Percentiles rank a stretch among this genome's conserved stretches.
phyloP scores from a whole-genome alignment of 352 stramenopile genomes.

The Discostella stelligera region DNA sequence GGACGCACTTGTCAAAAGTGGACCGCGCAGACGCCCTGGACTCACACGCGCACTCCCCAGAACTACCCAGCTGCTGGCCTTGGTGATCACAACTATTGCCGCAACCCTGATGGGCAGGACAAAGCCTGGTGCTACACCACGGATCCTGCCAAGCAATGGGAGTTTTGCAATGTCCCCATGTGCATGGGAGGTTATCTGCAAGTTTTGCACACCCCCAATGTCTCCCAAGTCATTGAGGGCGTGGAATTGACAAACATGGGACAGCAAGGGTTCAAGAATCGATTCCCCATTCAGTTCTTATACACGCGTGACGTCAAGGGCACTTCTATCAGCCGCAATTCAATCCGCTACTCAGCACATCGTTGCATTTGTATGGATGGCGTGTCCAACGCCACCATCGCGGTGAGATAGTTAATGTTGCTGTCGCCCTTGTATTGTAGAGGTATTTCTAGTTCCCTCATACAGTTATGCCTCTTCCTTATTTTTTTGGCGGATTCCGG shows the following conservation, averaged over 20 bases:
- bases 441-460: neutral
- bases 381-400: slow-evolving; percentile 44
- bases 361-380: slow-evolving; percentile 57
- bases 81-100: slow-evolving; percentile 39
- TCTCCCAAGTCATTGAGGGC: slow-evolving; percentile 52
- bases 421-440: neutral
- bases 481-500: neutral
- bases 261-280: slow-evolving; percentile 44
- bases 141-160: slow-evolving; percentile 12
- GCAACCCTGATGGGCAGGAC: slow-evolving; percentile 27
- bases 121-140: slow-evolving; percentile 38
- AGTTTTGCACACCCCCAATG: slow-evolving; percentile 54
- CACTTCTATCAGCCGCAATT: slow-evolving; percentile 50
- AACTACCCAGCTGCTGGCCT: slow-evolving; percentile 29
- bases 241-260: slow-evolving; percentile 68
- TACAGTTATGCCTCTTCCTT: neutral
- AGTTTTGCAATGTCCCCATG: slow-evolving; percentile 19
- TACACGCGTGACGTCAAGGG: slow-evolving; percentile 45
- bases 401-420: neutral
- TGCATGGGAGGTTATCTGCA: slow-evolving; percentile 53
- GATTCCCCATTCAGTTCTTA: slow-evolving; percentile 48
- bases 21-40: slow-evolving; percentile 15
- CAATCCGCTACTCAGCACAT: slow-evolving; percentile 41
- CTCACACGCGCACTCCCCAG: slow-evolving; percentile 25
- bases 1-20: slow-evolving; percentile 33